Base-by-base conservation (phyloP, 306 rosid species). In the Dryas alaskensis region DNA sequence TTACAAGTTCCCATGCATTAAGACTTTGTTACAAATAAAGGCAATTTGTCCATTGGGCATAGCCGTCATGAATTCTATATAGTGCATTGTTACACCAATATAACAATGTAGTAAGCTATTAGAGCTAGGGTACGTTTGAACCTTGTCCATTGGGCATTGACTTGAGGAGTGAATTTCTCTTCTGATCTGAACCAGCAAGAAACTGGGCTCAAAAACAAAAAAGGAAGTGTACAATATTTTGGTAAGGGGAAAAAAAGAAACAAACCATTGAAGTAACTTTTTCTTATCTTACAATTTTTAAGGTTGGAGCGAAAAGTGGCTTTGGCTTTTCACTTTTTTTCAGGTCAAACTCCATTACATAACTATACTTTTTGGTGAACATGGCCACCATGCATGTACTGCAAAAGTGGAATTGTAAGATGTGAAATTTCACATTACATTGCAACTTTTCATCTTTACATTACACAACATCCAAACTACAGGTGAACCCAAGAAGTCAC, bases 241-340 rank as follows among this genome's bases (percentile, higher is more conserved):
- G 55, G 27, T 53, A 39, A 16, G 51, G 8, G n/a, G 7, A 40
- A 7, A 58, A 58, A 16, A 70, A 54, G 1, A 6, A 55, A 4
- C 6, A 37, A 14, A 43, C 22, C 2, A 70, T 43, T 55, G 22
- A 42, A 70, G 42, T 31, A 70, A 17, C 39, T 40, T 69, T 42
- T 70, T 43, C 65, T 55, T 11, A 17, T 54, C 7, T n/a, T 42
- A 55, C 66, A 71, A 44, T 44, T 13, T 58, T 58, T 58, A 44
- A 71, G 75, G 65, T 57, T 45, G 66, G 31, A 43, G 75, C 75
- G 57, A 45, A 57, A 45, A 71, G 55, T n/a, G 39, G 45, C 65
- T 71, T 44, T 71, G 54, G 5, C 14, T 44, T 14, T 14, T 4
- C 13, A 14, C 45, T 44, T 57, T 54, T 44, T 71, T 25, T 44